Percentiles rank a stretch among this genome's conserved stretches.
Conservation (phyloP, 192 early-diverging fungal genomes). For the Backusella mclennaniae region DNA sequence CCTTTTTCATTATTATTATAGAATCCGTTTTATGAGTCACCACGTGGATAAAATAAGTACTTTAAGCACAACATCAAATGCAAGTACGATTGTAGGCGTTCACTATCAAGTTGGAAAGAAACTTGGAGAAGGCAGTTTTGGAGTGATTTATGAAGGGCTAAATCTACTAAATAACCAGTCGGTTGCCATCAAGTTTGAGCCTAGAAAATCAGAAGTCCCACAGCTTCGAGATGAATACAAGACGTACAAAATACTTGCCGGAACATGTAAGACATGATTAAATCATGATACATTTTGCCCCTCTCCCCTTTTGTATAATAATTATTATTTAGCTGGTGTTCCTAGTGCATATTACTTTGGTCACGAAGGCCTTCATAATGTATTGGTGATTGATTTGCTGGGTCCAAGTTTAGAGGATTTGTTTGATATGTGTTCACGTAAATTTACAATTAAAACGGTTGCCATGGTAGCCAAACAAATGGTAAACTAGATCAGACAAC, state of each 20-base stretch:
- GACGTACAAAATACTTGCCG: constrained; percentile 90
- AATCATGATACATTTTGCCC: background rate
- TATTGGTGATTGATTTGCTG: constrained; percentile 49
- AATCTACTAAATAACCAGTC: constrained; percentile 88
- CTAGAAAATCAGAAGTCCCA: constrained; percentile 93
- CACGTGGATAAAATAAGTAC: background rate
- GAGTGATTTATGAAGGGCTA: constrained; percentile 96
- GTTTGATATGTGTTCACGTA: constrained; percentile 38
- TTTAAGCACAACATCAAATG: background rate
- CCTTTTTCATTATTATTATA: background rate
- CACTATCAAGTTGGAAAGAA: constrained; percentile 97
- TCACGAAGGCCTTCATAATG: constrained; percentile 42
- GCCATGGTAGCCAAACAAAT: constrained; percentile 49
- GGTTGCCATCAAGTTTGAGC: constrained; percentile 97
- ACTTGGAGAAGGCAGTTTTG: constrained; percentile 97
- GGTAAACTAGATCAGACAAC: constrained; percentile 23
- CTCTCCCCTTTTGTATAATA: background rate
- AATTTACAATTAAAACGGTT: constrained; percentile 41
- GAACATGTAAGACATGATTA: constrained; percentile 41
- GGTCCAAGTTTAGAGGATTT: constrained; percentile 51
- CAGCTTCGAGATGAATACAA: constrained; percentile 95
- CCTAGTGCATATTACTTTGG: constrained; percentile 92
- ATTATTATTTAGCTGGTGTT: constrained; percentile 64
- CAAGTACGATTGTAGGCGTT: constrained; percentile 86
- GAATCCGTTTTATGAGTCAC: background rate